phyloP scores from a whole-genome alignment of 2,329 filamentous ascomycete species.

The Biscogniauxia mediterranea region DNA sequence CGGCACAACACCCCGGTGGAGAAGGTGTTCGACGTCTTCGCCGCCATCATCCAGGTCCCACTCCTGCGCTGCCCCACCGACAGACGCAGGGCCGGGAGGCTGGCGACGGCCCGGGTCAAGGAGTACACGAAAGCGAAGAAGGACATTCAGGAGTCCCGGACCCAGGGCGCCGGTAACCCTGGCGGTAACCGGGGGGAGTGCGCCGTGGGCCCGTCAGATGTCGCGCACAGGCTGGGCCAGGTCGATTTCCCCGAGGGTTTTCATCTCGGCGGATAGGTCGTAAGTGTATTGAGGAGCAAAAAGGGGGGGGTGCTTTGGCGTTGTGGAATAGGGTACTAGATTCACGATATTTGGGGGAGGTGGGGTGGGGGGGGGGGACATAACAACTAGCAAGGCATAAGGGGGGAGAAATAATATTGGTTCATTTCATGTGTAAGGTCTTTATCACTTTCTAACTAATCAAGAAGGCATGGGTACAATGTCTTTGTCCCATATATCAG shows the following conservation, averaged over 20 bases:
- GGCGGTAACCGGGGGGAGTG: slow-evolving; percentile 1
- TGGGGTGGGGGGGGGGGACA: not conserved
- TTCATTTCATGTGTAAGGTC: not conserved
- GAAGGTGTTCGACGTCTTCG: slow-evolving; percentile 47
- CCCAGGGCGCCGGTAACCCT: not conserved
- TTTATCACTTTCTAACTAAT: not conserved
- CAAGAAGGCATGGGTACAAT: not conserved
- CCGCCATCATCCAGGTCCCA: slow-evolving; percentile 47
- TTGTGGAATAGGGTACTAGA: no score
- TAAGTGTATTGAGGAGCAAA: not conserved
- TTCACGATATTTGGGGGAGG: no score
- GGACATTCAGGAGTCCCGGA: slow-evolving; percentile 26
- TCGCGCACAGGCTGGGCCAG: slow-evolving; percentile 26
- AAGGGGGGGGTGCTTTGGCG: not conserved
- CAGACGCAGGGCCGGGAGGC: slow-evolving; percentile 39
- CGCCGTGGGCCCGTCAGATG: slow-evolving; percentile 15
- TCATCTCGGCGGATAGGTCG: slow-evolving; percentile 4
- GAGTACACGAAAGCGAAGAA: slow-evolving; percentile 44
- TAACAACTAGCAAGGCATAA: not conserved
- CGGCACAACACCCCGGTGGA: slow-evolving; percentile 42
- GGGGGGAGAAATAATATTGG: not conserved
- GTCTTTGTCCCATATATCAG: not conserved
- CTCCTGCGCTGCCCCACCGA: slow-evolving; percentile 45
- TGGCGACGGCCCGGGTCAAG: slow-evolving; percentile 41
- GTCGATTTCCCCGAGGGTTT: slow-evolving; percentile 26